Evolutionary conservation across 768 basidiomycete genomes (phyloP), one percentile per base, ranked within the genome.

Genomic region (Pulveroboletus sp.): DNA sequence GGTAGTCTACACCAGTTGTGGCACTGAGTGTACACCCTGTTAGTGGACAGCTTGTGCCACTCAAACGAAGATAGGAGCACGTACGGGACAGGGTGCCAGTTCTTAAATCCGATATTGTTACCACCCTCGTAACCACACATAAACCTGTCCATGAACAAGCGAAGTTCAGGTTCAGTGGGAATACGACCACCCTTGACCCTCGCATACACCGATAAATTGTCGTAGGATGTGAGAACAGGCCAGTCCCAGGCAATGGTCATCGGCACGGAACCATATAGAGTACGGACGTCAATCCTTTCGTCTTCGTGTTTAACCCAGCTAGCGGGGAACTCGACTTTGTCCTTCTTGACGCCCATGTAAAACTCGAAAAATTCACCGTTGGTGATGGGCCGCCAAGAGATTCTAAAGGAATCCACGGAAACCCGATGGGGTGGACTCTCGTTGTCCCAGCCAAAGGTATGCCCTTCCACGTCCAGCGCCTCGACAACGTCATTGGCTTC

Each of bases 391-490:
- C 91, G 73, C 77, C 89, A 86, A 37, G 86, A 85, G 36, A 96
- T 85, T 58, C 74, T 76, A 74, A 97, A 93, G 54, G 77, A 51
- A 36, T 69, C 73, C 30, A 96, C 83, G 0, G 76, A 56, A n/a
- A 85, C 79, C 12, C 60, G 63, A 21, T 83, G 72, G 55, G 73
- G 71, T 2, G 93, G 91, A 57, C 84, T 76, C 70, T 99, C 96
- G 58, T 92, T 93, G 65, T 99, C 96, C 96, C 95, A 93, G 0
- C 93, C 93, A 67, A 89, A 92, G 49, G 85, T 81, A 60, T 94
- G 85, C 8, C 68, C 69, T 15, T 69, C 64, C 39, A 78, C 65
- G 21, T 79, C 74, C 0, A 66, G 59, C 3, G 69, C 59, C 15
- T 67, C 63, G 3, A 55, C 53, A 0, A 54, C 57, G 62, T 97